Base-by-base conservation (phyloP, 2,329 filamentous ascomycete species). In the Endoconidiophora laricicola region DNA sequence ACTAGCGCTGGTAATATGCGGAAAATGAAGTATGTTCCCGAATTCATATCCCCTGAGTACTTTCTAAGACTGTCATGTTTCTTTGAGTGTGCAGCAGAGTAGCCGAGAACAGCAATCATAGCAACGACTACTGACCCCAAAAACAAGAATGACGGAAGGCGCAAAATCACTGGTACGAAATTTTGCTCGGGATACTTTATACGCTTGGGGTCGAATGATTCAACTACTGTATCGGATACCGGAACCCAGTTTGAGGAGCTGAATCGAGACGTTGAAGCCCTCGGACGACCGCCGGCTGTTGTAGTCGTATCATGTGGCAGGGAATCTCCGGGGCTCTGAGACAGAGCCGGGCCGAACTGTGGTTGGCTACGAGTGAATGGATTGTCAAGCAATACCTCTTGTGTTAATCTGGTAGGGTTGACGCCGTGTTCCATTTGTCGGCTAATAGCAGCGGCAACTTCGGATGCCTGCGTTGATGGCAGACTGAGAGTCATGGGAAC, bases 1-100 rank as follows among this genome's bases (percentile, higher is more conserved):
- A 93, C 60, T 0, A 94, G 67, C 51, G 87, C 86, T 2, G 90
- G 88, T 1, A 95, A 66, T 55, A 94, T 85, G 54, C 86, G 76
- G 62, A 94, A 91, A 44, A 93, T 64, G 61, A 95, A 94, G 64
- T 93, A 94, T 56, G 79, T 73, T 6, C 72, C 72, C 46, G 81
- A 81, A 54, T 83, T 82, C 52, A 86, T 81, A 26, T 66, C 69
- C 43, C 72, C 72, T 33, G 68, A 66, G 61, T 88, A 94, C 3
- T 71, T 64, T 60, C 75, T 78, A 10, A 95, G 66, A 0, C 86
- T 86, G 7, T 70, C 63, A 55, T 80, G 70, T 4, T 65, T 62
- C 37, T 70, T 64, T 9, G 83, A 85, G 65, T 77, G 86, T 36
- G 83, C 66, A 52, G 83, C 84, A 55, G 76, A 79, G 60, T 88